These are phyloP conservation scores for Triticum aestivum DNA, from an alignment of 176 grass and related monocot genomes.

Conservation along the genomic window DNA sequence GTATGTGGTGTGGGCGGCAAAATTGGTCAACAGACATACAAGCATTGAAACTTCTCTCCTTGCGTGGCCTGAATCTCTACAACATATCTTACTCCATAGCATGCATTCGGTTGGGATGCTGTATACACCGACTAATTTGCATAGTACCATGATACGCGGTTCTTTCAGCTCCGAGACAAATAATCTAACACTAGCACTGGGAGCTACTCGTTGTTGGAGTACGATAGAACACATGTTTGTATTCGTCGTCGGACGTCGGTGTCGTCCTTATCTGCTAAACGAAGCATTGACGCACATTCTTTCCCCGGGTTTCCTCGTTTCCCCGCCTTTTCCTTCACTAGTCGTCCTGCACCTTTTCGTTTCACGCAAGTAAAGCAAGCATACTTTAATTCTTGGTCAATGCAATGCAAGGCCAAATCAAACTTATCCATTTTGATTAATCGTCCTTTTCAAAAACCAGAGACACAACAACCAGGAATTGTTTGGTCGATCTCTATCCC, in stretches of 20 bases:
- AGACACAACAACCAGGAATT: background rate
- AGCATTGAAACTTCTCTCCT: background rate
- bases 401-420: background rate
- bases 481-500: background rate
- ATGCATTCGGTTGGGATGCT: too few species aligned
- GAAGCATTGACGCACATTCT: background rate
- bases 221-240: background rate
- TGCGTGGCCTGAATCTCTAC: too few species aligned
- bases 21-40: background rate
- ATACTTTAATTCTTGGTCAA: background rate
- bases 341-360: background rate
- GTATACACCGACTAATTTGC: too few species aligned
- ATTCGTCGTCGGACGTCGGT: background rate
- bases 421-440: slow-evolving; percentile 32
- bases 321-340: background rate
- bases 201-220: background rate
- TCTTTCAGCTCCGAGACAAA: background rate
- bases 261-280: background rate
- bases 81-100: background rate
- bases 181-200: background rate
- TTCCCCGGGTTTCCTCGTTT: slow-evolving; percentile 16
- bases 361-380: background rate
- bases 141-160: background rate
- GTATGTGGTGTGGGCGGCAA: slow-evolving; percentile 12
- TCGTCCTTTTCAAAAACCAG: background rate